Conservation (phyloP, 2,329 filamentous ascomycete genomes). For the Exophiala viscosa region DNA sequence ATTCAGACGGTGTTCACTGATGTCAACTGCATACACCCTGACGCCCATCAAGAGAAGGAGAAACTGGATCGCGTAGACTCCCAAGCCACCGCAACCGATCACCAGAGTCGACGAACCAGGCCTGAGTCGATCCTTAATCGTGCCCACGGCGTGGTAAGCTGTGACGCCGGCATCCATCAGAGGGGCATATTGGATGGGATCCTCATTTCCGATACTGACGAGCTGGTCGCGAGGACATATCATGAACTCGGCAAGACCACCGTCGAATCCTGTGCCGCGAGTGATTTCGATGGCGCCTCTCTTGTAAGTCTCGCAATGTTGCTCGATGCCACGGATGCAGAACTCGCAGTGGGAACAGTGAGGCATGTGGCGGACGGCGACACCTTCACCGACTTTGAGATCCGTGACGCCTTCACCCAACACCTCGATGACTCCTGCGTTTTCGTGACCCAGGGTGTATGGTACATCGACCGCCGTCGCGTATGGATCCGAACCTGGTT, state of each 20-base stretch:
- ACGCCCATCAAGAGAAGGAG: slow-evolving; percentile 8
- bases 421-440: slow-evolving; percentile 15
- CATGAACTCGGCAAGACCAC: slow-evolving; percentile 19
- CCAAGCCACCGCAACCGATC: slow-evolving; percentile 17
- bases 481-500: slow-evolving; percentile 16
- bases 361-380: slow-evolving; percentile 21
- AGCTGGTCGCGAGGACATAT: slow-evolving; percentile 18
- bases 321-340: slow-evolving; percentile 14
- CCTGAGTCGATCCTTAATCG: slow-evolving; percentile 12
- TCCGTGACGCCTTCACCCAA: slow-evolving; percentile 15
- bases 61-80: slow-evolving; percentile 15
- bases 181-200: slow-evolving; percentile 16
- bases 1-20: slow-evolving; percentile 1
- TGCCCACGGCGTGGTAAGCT: slow-evolving; percentile 14
- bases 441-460: slow-evolving; percentile 46
- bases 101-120: slow-evolving; percentile 12
- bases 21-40: slow-evolving; percentile 16
- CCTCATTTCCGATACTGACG: slow-evolving; percentile 13
- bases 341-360: slow-evolving; percentile 21
- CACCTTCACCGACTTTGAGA: slow-evolving; percentile 20
- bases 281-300: slow-evolving; percentile 15
- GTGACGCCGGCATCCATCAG: slow-evolving; percentile 21
- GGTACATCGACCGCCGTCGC: slow-evolving; percentile 9
- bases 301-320: slow-evolving; percentile 17
- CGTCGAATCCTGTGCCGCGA: slow-evolving; percentile 19